A percentile compares a stretch with the other conserved stretches of the same genome.
Evolutionary conservation across 768 basidiomycete species (phyloP).

Genomic region (Mycena kentingensis): DNA sequence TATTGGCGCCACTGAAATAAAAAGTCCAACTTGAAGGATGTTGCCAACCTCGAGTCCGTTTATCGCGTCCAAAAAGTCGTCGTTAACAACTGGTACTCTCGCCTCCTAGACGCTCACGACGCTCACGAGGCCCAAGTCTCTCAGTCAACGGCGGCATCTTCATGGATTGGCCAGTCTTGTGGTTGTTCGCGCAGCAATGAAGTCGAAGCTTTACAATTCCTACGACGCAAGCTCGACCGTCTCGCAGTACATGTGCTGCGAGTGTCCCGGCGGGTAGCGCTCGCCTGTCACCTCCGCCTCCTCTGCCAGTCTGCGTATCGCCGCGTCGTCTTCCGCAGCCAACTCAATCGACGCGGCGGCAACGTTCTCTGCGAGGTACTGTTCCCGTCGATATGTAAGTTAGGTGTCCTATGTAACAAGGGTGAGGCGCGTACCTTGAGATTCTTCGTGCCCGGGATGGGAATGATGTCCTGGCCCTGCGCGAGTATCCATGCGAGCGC

Average conservation of each 20-base stretch:
- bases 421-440: too few species aligned
- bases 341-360: not conserved
- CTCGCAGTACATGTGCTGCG: constrained; percentile 21
- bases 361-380: too few species aligned
- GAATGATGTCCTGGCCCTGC: constrained; percentile 16
- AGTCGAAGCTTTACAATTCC: too few species aligned
- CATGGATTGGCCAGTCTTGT: too few species aligned
- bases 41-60: constrained; percentile 34
- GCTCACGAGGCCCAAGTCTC: constrained; percentile 6
- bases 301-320: constrained; percentile 28
- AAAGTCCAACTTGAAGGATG: too few species aligned
- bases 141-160: constrained; percentile 7
- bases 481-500: constrained; percentile 21
- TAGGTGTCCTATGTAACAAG: too few species aligned
- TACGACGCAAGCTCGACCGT: constrained; percentile 25
- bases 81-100: constrained; percentile 30
- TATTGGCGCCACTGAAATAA: too few species aligned
- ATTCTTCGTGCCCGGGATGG: constrained; percentile 20
- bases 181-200: too few species aligned
- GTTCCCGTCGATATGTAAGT: too few species aligned
- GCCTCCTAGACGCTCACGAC: not conserved
- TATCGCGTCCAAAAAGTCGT: constrained; percentile 31
- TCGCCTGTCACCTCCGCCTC: constrained; percentile 28
- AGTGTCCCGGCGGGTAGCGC: constrained; percentile 22
- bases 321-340: constrained; percentile 33